Conservation (phyloP, 2,329 filamentous ascomycete genomes). For the Balansia obtecta region DNA sequence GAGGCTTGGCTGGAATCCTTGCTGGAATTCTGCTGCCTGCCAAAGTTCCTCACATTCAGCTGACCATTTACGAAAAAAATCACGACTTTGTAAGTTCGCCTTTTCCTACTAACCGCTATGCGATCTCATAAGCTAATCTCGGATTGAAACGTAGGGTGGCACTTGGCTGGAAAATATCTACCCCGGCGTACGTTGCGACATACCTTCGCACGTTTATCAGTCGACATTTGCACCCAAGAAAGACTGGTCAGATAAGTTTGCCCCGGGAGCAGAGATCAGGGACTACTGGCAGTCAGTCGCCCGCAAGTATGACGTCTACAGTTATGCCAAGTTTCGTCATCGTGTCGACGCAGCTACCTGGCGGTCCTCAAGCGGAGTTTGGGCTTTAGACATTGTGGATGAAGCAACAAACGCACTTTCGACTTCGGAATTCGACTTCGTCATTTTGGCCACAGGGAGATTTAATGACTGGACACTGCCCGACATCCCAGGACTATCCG, state of each 20-base stretch:
- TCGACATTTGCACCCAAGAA: constrained; percentile 54
- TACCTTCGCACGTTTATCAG: constrained; percentile 60
- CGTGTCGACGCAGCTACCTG: constrained; percentile 44
- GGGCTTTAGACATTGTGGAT: constrained; percentile 35
- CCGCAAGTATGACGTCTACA: constrained; percentile 51
- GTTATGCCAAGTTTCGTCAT: constrained; percentile 40
- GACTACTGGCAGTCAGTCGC: constrained; percentile 54
- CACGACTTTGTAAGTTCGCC: constrained; percentile 41
- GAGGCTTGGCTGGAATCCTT: constrained; percentile 26
- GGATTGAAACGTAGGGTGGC: constrained; percentile 24
- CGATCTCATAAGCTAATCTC: not conserved
- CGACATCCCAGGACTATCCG: constrained; percentile 42
- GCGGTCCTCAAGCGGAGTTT: constrained; percentile 37
- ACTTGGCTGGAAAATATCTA: constrained; percentile 47
- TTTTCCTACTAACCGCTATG: constrained; percentile 5
- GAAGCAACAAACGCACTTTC: constrained; percentile 21
- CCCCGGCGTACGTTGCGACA: constrained; percentile 54
- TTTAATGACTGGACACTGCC: constrained; percentile 56
- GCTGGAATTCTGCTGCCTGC: constrained; percentile 53
- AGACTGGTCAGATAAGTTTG: constrained; percentile 57
- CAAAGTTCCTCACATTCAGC: constrained; percentile 54
- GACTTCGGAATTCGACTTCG: constrained; percentile 41
- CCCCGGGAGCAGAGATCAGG: constrained; percentile 52
- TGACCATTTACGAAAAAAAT: constrained; percentile 59
- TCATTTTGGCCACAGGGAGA: constrained; percentile 50